Evolutionary conservation across 768 basidiomycete species (phyloP), one percentile per base, ranked within the genome.

Genomic region (Lactifluus rugatus): DNA sequence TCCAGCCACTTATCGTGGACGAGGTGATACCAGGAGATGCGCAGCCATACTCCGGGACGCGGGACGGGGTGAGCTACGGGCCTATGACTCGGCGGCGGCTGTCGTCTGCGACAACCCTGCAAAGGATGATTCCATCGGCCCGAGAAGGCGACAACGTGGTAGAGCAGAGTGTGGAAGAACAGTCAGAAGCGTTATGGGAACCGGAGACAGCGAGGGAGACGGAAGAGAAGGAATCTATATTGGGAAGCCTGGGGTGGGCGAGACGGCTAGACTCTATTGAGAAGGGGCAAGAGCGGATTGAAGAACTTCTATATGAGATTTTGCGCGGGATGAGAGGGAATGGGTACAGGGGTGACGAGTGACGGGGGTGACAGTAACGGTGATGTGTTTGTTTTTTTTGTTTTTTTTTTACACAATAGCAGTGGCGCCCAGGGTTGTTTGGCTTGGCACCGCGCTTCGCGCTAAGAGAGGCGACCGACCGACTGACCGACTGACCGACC

Each of bases 1-100:
- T 80, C 67, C 84, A 84, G 55, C 85, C 87, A 13, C 61, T 89
- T 19, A 53, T 82, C 6, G 71, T 86, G 16, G 80, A 83, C 51
- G 79, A 81, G 1, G 70, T 74, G 19, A 70, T 72, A 8, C 65
- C 66, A 1, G 73, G 75, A 56, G 70, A 73, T 14, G 57, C 60
- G 7, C 53, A 58, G 5, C 57, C 42, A 21, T 23, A 44, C 26
- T 13, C 36, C 5, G 51, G 66, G 39, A 52, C 64, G 5, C 64
- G 59, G 7, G 65, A 64, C 0, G 44, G 61, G 10, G 54, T 74
- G 42, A 74, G 74, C 61, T 75, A 76, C 48, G 77, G 75, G 0
- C 71, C 73, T 3, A 70, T 68, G 57, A 72, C 68, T 17, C 72
- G 77, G 31, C 72, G 74, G 16, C 67, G 75, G 51, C 62, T 76